Conservation (phyloP, 202 grass and related monocot genomes). For the Elaeis oleifera region DNA sequence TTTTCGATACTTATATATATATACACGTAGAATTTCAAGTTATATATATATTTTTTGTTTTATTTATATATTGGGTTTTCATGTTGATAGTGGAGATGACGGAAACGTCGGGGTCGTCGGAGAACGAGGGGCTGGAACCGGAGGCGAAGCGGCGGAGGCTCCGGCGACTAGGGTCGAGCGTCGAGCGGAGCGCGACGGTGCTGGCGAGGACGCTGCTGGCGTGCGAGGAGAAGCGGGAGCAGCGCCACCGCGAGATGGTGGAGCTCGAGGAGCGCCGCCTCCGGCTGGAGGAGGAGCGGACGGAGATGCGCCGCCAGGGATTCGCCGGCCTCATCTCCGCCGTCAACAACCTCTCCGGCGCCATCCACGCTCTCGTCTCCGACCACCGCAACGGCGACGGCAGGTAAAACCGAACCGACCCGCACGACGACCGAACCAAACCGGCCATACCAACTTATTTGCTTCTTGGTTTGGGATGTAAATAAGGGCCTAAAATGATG, state of each 20-base stretch:
- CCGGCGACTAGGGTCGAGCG: conserved; percentile 65
- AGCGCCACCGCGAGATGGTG: conserved; percentile 72
- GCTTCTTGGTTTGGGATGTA: neutral
- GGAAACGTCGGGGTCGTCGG: conserved; percentile 42
- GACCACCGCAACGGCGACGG: conserved; percentile 63
- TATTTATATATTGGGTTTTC: neutral
- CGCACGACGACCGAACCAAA: neutral
- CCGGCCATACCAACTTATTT: too few species aligned
- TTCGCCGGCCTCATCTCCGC: conserved; percentile 71
- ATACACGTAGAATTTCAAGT: too few species aligned
- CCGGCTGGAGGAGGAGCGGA: conserved; percentile 70
- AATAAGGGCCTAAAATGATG: conserved; percentile 7
- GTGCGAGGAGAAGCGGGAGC: conserved; percentile 93
- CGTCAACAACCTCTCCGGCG: conserved; percentile 77
- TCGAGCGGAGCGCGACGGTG: conserved; percentile 85
- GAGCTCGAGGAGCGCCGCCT: conserved; percentile 86
- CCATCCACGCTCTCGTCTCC: conserved; percentile 80
- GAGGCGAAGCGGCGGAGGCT: conserved; percentile 61
- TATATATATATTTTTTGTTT: too few species aligned
- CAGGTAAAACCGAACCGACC: conserved; percentile 6
- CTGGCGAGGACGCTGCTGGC: conserved; percentile 69
- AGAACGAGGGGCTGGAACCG: conserved; percentile 41
- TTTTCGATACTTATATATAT: too few species aligned
- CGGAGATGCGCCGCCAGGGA: conserved; percentile 79
- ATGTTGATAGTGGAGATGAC: conserved; percentile 49